Evolutionary conservation across 352 stramenopile genomes (phyloP).

Genomic region (Hyaloperonospora arabidopsidis): DNA sequence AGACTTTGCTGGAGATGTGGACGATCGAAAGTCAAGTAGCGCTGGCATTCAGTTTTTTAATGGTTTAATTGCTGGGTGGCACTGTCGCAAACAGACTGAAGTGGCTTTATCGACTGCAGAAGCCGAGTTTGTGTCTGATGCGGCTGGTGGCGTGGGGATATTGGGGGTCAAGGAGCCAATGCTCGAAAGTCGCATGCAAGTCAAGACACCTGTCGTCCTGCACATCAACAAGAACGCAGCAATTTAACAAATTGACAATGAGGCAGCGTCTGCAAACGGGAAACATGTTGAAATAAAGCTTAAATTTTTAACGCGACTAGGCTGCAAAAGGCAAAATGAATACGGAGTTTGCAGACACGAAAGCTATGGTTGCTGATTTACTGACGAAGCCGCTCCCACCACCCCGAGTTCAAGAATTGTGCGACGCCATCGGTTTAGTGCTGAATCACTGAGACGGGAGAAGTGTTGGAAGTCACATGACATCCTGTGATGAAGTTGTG

Average conservation of each 20-base stretch:
- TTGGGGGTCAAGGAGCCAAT: neutral
- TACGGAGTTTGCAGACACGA: slow-evolving; percentile 1
- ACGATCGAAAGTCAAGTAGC: neutral
- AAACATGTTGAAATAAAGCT: neutral
- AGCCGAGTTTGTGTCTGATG: slow-evolving; percentile 1
- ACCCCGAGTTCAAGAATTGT: neutral
- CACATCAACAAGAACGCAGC: neutral
- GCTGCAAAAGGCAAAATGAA: neutral
- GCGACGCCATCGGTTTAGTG: neutral
- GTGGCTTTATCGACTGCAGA: neutral
- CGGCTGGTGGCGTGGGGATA: neutral
- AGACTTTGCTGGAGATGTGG: neutral
- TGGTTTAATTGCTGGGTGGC: neutral
- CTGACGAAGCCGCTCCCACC: neutral
- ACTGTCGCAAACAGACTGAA: neutral
- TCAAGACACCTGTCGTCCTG: neutral
- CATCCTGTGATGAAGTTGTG: too few species aligned
- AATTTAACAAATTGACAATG: too few species aligned
- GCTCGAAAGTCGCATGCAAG: neutral
- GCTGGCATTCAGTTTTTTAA: neutral
- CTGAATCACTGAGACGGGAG: too few species aligned
- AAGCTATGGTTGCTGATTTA: neutral
- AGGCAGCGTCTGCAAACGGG: neutral
- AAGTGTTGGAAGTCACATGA: too few species aligned
- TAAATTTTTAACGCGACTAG: neutral